Evolutionary conservation across 495 filamentous ascomycete species (phyloP).

Genomic region (Lindgomyces ingoldianus): DNA sequence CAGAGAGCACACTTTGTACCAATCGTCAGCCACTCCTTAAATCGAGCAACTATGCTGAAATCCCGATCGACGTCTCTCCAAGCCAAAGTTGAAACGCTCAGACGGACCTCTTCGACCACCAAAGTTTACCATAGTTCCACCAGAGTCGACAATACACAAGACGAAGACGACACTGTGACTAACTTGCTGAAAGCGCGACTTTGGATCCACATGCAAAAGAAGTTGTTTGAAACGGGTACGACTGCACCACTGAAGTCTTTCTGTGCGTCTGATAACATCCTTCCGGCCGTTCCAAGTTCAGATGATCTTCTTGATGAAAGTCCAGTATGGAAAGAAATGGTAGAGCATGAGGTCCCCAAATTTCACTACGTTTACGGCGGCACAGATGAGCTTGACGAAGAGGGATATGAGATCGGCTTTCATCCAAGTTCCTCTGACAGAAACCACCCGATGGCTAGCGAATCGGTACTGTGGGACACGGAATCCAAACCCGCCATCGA

Average conservation of each 20-base stretch:
- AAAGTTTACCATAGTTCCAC: background rate
- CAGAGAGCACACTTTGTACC: constrained; percentile 38
- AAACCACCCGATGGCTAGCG: too few relatives aligned
- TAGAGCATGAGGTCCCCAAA: background rate
- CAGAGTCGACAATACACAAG: background rate
- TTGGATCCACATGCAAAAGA: constrained; percentile 13
- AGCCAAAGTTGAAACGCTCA: constrained; percentile 23
- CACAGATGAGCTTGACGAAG: background rate
- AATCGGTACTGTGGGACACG: too few relatives aligned
- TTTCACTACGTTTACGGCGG: background rate
- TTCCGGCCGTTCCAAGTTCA: background rate
- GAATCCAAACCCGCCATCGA: too few relatives aligned
- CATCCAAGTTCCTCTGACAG: too few relatives aligned
- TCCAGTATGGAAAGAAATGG: background rate
- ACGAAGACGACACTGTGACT: background rate
- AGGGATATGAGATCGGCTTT: too few relatives aligned
- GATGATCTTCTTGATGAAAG: background rate
- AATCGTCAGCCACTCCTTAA: constrained; percentile 37
- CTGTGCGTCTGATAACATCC: background rate
- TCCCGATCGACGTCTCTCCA: constrained; percentile 17
- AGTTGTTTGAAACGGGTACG: background rate
- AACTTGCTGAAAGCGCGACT: background rate
- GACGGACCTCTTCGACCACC: background rate
- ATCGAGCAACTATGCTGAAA: constrained; percentile 5
- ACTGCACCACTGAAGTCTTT: background rate